Evolutionary conservation across 2,329 filamentous ascomycete species (phyloP).

Genomic region (Didymosphaeria variabile): DNA sequence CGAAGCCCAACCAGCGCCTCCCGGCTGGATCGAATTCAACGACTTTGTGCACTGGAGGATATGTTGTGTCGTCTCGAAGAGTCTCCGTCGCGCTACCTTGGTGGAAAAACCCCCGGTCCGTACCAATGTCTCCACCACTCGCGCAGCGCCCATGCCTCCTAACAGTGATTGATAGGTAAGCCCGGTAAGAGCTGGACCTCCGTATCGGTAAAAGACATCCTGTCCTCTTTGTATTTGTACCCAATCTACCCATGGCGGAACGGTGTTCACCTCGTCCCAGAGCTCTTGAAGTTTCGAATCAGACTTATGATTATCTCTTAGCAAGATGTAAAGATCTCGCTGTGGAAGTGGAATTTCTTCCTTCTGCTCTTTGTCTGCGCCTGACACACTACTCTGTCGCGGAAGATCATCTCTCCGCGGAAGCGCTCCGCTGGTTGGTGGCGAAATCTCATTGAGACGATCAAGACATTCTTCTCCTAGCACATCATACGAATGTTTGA

Average conservation of each 20-base stretch:
- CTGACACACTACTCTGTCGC: slow-evolving; percentile 35
- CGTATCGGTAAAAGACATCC: slow-evolving; percentile 80
- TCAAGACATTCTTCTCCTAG: slow-evolving; percentile 73
- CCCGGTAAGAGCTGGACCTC: slow-evolving; percentile 69
- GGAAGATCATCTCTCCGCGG: slow-evolving; percentile 48
- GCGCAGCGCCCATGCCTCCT: slow-evolving; percentile 75
- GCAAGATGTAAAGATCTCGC: slow-evolving; percentile 70
- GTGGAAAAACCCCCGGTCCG: slow-evolving; percentile 78
- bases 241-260: slow-evolving; percentile 83
- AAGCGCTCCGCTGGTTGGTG: slow-evolving; percentile 52
- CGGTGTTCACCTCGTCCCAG: slow-evolving; percentile 72
- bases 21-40: slow-evolving; percentile 71
- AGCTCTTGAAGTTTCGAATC: slow-evolving; percentile 66
- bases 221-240: slow-evolving; percentile 77
- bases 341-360: slow-evolving; percentile 46
- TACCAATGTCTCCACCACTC: slow-evolving; percentile 77
- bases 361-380: slow-evolving; percentile 41
- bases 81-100: slow-evolving; percentile 70
- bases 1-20: slow-evolving; percentile 71
- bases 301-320: slow-evolving; percentile 65
- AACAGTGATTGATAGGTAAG: slow-evolving; percentile 72
- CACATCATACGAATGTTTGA: slow-evolving; percentile 74
- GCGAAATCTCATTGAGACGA: slow-evolving; percentile 69
- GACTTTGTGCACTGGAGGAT: slow-evolving; percentile 75
- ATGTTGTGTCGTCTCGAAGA: slow-evolving; percentile 79